Evolutionary conservation across 2,329 filamentous ascomycete genomes (phyloP), one percentile per base, ranked within the genome.

Genomic region (Onygena corvina): DNA sequence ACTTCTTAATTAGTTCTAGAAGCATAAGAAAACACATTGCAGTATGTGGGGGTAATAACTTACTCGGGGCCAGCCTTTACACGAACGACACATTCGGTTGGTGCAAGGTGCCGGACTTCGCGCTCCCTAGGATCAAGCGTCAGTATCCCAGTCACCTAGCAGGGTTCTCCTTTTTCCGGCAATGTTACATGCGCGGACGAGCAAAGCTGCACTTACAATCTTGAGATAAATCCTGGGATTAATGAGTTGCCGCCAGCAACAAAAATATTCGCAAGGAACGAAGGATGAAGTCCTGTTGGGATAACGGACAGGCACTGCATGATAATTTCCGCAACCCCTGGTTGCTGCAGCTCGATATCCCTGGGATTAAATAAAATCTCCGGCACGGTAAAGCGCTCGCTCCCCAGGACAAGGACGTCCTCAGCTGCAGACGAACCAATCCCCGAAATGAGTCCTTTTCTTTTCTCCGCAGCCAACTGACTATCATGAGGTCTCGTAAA

Each of bases 361-460:
- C 76, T 75, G 0, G 92, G 92, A 49, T 77, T 83, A 68, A 98
- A 96, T 2, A 98, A 69, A 4, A 96, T 73, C 63, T 98, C 92
- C 0, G 92, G 90, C 0, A 94, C 83, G 1, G 80, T 73, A 62
- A 98, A 98, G 40, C 90, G 79, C 68, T 98, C 92, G 64, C 95
- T 96, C 3, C 86, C 83, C 7, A 98, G 73, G 0, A 88, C 86
- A 54, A 98, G 69, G 11, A 89, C 74, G 62, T 96, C 89, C 62
- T 96, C 90, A 20, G 74, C 72, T 8, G 65, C 65, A 36, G 67
- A 71, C 63, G 60, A 69, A 67, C 62, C 65, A 14, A 66, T 64
- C n/a, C 70, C 63, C 12, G 76, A 66, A 7, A 71, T 68, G 4
- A 74, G 59, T 25, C 69, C 64, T 55, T 72, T 71, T 60, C 73